These are phyloP conservation scores for Biscogniauxia sp. DNA, from an alignment of 2,329 filamentous ascomycete species.

Conservation along the genomic window DNA sequence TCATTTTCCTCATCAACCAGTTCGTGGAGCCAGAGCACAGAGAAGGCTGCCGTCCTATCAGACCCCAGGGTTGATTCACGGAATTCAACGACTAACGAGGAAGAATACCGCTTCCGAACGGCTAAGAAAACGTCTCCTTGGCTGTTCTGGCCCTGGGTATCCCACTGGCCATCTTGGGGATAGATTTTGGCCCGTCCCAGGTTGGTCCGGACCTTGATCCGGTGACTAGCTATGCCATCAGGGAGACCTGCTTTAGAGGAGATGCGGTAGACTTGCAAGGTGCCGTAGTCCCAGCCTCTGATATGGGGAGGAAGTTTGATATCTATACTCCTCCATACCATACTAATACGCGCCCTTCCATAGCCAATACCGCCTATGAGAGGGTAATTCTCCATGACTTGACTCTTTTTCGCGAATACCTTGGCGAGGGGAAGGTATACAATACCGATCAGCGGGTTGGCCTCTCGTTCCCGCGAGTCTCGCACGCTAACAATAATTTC, in stretches of 20 bases:
- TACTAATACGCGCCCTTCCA: constrained; percentile 64
- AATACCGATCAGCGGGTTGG: constrained; percentile 67
- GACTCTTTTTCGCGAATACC: constrained; percentile 60
- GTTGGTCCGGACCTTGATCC: constrained; percentile 59
- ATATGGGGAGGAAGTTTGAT: constrained; percentile 57
- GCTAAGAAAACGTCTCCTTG: constrained; percentile 49
- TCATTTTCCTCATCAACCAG: constrained; percentile 64
- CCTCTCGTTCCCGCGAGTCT: constrained; percentile 66
- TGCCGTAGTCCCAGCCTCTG: constrained; percentile 71
- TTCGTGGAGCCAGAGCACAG: constrained; percentile 68
- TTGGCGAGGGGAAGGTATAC: constrained; percentile 65
- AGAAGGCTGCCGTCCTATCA: constrained; percentile 59
- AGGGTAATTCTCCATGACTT: constrained; percentile 65
- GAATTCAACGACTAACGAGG: constrained; percentile 56
- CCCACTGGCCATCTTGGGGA: constrained; percentile 50
- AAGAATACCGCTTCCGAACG: constrained; percentile 60
- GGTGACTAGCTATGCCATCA: constrained; percentile 44
- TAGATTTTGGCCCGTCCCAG: constrained; percentile 60
- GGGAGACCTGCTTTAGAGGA: constrained; percentile 46
- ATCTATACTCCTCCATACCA: constrained; percentile 71
- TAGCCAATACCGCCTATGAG: constrained; percentile 71
- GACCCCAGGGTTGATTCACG: constrained; percentile 51
- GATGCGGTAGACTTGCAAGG: constrained; percentile 58
- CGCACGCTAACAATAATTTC: constrained; percentile 68
- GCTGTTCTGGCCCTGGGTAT: constrained; percentile 40